phyloP scores from a whole-genome alignment of 2,329 filamentous ascomycete genomes.

The Ascochyta clinopodiicola region DNA sequence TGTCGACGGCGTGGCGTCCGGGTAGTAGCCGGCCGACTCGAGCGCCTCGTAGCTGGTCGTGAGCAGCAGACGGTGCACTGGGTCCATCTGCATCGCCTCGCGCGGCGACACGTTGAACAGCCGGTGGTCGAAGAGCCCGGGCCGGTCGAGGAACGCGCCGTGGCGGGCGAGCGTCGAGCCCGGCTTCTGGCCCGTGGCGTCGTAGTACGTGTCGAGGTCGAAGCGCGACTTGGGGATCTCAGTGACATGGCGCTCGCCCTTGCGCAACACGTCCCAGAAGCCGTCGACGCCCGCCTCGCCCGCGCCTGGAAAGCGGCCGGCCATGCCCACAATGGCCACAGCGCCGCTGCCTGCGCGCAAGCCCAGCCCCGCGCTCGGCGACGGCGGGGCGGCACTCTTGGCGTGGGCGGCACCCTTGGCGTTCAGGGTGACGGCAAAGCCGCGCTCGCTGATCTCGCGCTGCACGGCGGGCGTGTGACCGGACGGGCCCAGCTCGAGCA shows the following conservation, averaged over 20 bases:
- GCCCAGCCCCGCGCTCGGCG: too few species aligned
- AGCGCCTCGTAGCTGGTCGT: conserved; percentile 38
- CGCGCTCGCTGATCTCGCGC: too few species aligned
- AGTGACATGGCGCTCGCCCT: conserved; percentile 35
- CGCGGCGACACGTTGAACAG: conserved; percentile 42
- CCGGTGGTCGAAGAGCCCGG: conserved; percentile 34
- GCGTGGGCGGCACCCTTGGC: too few species aligned
- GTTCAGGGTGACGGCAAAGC: too few species aligned
- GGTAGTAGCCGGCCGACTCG: neutral
- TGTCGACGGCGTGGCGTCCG: too few species aligned
- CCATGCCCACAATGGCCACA: conserved; percentile 42
- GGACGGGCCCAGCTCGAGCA: too few species aligned
- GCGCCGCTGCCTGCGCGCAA: too few species aligned
- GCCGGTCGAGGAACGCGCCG: conserved; percentile 37
- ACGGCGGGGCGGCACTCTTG: too few species aligned
- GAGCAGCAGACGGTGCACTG: conserved; percentile 27
- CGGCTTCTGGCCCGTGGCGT: conserved; percentile 9
- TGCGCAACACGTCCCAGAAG: conserved; percentile 40
- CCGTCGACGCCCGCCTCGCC: conserved; percentile 29
- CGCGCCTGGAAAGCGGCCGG: conserved; percentile 42
- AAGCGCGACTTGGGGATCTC: conserved; percentile 38
- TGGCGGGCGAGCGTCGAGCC: conserved; percentile 9
- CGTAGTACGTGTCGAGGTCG: conserved; percentile 22
- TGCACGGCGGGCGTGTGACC: too few species aligned
- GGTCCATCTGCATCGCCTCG: conserved; percentile 36